A percentile compares a stretch with the other conserved stretches of the same genome.
These are phyloP conservation scores for Gelatoporia subvermispora DNA, from an alignment of 768 basidiomycete genomes.

Conservation along the genomic window DNA sequence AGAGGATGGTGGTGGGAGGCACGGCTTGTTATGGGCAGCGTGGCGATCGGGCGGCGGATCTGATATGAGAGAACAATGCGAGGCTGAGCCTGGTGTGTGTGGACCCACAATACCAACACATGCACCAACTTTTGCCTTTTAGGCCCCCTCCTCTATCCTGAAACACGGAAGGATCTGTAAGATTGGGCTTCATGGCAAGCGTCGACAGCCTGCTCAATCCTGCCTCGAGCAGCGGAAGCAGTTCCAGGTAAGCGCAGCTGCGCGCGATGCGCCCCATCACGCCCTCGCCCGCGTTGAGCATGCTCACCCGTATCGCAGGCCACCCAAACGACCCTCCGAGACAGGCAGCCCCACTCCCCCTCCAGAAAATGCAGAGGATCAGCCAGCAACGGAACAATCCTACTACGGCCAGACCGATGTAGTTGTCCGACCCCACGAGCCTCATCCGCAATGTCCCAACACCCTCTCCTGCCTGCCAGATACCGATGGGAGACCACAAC, in stretches of 20 bases:
- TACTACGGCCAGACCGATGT: slow-evolving; percentile 19
- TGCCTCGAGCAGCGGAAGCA: slow-evolving; percentile 7
- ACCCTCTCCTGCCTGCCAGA: slow-evolving; percentile 74
- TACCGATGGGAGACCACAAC: slow-evolving; percentile 74
- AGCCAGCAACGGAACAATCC: slow-evolving; percentile 8
- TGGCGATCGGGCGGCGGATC: background rate
- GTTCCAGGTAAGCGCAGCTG: slow-evolving; percentile 10
- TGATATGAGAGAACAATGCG: slow-evolving; percentile 13
- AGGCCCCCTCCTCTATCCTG: slow-evolving; percentile 13
- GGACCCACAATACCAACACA: slow-evolving; percentile 23
- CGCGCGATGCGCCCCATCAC: slow-evolving; percentile 2
- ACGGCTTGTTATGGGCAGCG: background rate
- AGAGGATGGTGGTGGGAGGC: no score
- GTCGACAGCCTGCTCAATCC: slow-evolving; percentile 27
- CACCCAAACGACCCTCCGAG: slow-evolving; percentile 4
- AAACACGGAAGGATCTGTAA: slow-evolving; percentile 7
- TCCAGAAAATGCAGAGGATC: slow-evolving; percentile 6
- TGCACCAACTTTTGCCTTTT: slow-evolving; percentile 21
- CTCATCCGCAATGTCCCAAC: slow-evolving; percentile 77
- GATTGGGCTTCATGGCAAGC: slow-evolving; percentile 17
- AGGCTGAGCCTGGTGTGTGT: slow-evolving; percentile 12
- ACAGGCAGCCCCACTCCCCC: slow-evolving; percentile 13
- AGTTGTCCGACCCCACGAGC: slow-evolving; percentile 21
- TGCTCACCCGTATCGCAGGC: slow-evolving; percentile 9
- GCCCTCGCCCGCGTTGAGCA: background rate